Evolutionary conservation across 345 rosid genomes (phyloP).

Genomic region (Draba incana): DNA sequence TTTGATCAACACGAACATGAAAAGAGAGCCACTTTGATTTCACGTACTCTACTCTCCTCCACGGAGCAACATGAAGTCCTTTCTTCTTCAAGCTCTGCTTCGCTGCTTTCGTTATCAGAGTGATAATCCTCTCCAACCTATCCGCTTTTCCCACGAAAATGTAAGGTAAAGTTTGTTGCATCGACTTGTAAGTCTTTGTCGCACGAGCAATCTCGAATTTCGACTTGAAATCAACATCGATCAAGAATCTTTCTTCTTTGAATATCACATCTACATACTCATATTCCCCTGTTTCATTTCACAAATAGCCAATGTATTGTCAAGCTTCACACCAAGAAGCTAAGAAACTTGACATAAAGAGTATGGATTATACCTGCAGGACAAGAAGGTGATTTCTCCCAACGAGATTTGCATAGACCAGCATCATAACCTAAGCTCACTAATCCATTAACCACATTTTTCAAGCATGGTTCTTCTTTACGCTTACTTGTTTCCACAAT

Average conservation of each 20-base stretch:
- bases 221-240: conserved; percentile 82
- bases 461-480: conserved; percentile 60
- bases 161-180: conserved; percentile 71
- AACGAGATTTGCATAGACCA: conserved; percentile 78
- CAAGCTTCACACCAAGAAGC: background rate
- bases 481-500: conserved; percentile 73
- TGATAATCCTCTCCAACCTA: conserved; percentile 68
- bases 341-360: conserved; percentile 19
- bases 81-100: conserved; percentile 85
- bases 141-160: conserved; percentile 75
- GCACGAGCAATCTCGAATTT: conserved; percentile 90
- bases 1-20: conserved; percentile 42
- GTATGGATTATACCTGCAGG: conserved; percentile 65
- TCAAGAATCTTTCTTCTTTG: conserved; percentile 61
- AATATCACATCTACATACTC: conserved; percentile 73
- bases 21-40: conserved; percentile 84
- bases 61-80: conserved; percentile 85
- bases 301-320: background rate
- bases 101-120: conserved; percentile 68
- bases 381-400: conserved; percentile 73
- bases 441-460: conserved; percentile 57
- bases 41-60: conserved; percentile 87
- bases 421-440: conserved; percentile 71
- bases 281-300: conserved; percentile 62
- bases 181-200: conserved; percentile 68